Evolutionary conservation across 495 filamentous ascomycete species (phyloP), one percentile per base, ranked within the genome.

Genomic region (Hypoxylon lenormandii): DNA sequence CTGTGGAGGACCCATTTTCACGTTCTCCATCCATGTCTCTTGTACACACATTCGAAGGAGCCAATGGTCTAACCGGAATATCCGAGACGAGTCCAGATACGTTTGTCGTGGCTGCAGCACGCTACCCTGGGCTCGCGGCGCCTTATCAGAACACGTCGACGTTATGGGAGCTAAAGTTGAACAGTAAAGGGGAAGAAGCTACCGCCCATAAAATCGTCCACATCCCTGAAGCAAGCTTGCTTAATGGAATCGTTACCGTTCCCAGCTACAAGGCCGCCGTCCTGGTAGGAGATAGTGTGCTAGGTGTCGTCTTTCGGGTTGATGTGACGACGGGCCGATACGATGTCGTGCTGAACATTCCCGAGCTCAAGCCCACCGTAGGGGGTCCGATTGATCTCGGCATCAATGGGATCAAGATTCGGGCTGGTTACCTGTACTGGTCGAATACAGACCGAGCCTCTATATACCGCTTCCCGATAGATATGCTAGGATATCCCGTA

Each of bases 241-340:
- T 78, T 1, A 77, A 84, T 36, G 80, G 81, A 19, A 56, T 83
- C 37, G 65, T 69, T 11, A 51, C 74, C 0, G 55, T 83, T 16
- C 30, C 75, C 52, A 13, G 37, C 48, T 12, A 47, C 40, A 19
- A 69, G 5, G 23, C 72, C 11, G 51, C 72, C 4, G 49, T 83
- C 2, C 64, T 82, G 0, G 53, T 73, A 10, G 77, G 72, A 1
- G 82, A 84, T 51, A 75, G 74, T 5, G 42, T 66, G 0, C 38
- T 69, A 0, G 79, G 78, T 5, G 38, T 46, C 1, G 49, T 83
- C 10, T 82, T 73, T 40, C 73, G 78, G 13, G 51, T 83, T 0
- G 70, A 82, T 60, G 70, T 73, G 8, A 48, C 42, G 6, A 80
- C 72, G 0, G 78, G 80, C 11, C 43, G 52, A 5, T 68, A 64